Conservation (phyloP, 2,329 filamentous ascomycete genomes). For the Pseudofabraea citricarpa region DNA sequence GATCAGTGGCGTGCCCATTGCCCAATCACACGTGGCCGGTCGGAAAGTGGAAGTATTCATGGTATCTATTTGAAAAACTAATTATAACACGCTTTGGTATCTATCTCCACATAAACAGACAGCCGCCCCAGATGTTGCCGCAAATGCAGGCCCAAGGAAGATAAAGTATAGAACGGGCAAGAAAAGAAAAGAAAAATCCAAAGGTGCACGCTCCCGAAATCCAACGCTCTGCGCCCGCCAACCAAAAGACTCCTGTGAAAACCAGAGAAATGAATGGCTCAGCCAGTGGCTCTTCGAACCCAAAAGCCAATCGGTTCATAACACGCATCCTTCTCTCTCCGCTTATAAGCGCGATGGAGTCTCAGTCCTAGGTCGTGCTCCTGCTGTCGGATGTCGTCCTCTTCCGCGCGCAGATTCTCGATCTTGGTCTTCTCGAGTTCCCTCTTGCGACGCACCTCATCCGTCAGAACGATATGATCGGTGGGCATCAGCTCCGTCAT, state of each 20-base stretch:
- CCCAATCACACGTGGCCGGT: too few species aligned
- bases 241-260: too few species aligned
- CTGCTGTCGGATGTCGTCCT: slow-evolving; percentile 69
- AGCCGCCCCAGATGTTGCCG: too few species aligned
- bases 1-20: too few species aligned
- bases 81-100: too few species aligned
- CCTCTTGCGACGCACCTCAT: slow-evolving; percentile 55
- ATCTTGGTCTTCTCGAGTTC: slow-evolving; percentile 59
- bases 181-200: too few species aligned
- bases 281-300: slow-evolving; percentile 72
- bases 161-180: too few species aligned
- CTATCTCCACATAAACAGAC: too few species aligned
- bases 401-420: slow-evolving; percentile 57
- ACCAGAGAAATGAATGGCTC: too few species aligned
- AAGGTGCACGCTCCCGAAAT: not conserved
- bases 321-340: slow-evolving; percentile 61
- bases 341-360: slow-evolving; percentile 70
- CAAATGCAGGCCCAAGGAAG: too few species aligned
- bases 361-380: slow-evolving; percentile 76
- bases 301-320: slow-evolving; percentile 68
- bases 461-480: slow-evolving; percentile 62
- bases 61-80: too few species aligned
- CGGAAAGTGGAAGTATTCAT: too few species aligned
- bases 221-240: not conserved
- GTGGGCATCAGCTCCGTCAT: slow-evolving; percentile 74